Evolutionary conservation across 129 eudicot species (phyloP), one percentile per base, ranked within the genome.

Genomic region (Artemisia tridentata): DNA sequence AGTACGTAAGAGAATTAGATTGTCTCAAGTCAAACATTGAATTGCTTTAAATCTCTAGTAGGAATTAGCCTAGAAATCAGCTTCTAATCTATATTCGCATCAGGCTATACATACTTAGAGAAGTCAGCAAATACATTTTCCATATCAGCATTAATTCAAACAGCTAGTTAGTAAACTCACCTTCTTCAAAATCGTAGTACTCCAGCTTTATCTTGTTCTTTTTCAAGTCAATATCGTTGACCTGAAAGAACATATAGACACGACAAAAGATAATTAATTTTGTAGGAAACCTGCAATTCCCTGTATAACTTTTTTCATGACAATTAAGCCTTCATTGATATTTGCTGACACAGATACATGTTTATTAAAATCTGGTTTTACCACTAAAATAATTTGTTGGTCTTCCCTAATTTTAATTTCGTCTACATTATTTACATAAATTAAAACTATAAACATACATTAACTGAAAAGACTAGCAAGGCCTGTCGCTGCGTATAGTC

Each of bases 141-240:
- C 52, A 50, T n/a, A 68, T 19, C 62, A 21, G 23, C 62, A 12
- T 4, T 59, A 38, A 38, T 59, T 59, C 41, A 25, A 21, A 59
- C 45, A 59, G 41, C 65, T 23, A 59, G 65, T 59, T 25, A 59
- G 45, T 27, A 0, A 46, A 65, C 85, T 84, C 71, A 84, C 89
- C 65, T 50, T 80, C 80, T 7, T 75, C 69, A 60, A 78, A 84
- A 63, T 84, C 86, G 17, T 27, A 78, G 76, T 78, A 84, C 59
- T 81, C 77, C 61, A 79, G 66, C 56, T 61, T 9, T 23, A 71
- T 55, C 34, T 72, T n/a, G 46, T 68, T 75, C 45, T 57, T 78
- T 49, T 53, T 72, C 65, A 51, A 7, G 27, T 41, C 23, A 34
- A 81, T 79, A 25, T 75, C 62, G 25, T 27, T 67, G 61, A 84